Base-by-base conservation (phyloP, 2,329 filamentous ascomycete genomes). In the Paracorniculantispora psalliotae region DNA sequence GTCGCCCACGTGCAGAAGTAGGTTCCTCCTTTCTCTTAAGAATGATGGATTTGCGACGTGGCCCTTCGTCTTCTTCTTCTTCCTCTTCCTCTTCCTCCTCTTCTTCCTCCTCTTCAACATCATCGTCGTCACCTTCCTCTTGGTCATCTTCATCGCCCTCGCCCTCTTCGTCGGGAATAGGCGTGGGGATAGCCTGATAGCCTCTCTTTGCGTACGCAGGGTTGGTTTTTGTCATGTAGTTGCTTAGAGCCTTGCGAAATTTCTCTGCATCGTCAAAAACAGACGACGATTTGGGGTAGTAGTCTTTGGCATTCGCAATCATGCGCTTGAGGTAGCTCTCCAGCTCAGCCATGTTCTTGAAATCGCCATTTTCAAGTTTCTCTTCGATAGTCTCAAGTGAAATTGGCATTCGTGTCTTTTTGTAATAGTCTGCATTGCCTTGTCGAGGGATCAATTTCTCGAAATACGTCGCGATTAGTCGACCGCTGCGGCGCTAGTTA, bases 291-390 rank as follows among this genome's bases (percentile, higher is more conserved):
- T 88, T 88, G 61, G 87, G 81, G 68, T 93, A 93, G 74, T 85
- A 94, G 57, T 91, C 86, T 72, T 96, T 96, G 37, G 90, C 90
- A 68, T 96, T 96, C 63, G 85, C 82, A 58, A 96, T 88, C 81
- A 96, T 89, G 63, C 91, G 87, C 77, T 94, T 96, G 69, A 93
- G 83, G 70, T 92, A 92, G 68, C 89, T 87, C 72, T 96, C 92
- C 13, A 96, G 77, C 52, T 87, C 81, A 6, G 90, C 86, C 51
- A 96, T 79, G 54, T 77, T 88, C 15, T 81, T 71, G 69, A 96
- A 96, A 63, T 86, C 82, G 66, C 83, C 78, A 52, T 83, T 79
- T 55, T 84, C 81, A 53, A 96, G 79, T 72, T 91, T 93, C 48
- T 79, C 79, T 76, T 96, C 89, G 61, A 96, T 88, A 2, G 82